These are phyloP conservation scores for Serendipita sp. DNA, from an alignment of 768 basidiomycete genomes.

Conservation along the genomic window DNA sequence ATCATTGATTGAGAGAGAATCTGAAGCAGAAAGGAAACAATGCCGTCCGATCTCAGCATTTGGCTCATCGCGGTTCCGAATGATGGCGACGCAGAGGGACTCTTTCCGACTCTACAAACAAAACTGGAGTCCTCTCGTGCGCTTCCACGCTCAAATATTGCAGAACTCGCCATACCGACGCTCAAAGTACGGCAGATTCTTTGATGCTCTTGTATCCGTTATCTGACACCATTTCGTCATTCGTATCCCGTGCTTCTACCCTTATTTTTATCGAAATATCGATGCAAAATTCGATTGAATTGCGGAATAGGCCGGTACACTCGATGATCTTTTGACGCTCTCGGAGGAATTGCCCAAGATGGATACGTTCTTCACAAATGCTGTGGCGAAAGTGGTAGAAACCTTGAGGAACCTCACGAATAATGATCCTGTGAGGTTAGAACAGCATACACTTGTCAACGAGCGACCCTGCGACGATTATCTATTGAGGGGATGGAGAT, in stretches of 20 bases:
- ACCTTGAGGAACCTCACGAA: conserved; percentile 80
- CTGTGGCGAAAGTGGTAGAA: conserved; percentile 86
- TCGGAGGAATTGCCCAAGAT: conserved; percentile 90
- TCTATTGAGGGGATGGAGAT: conserved; percentile 65
- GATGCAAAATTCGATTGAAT: background rate
- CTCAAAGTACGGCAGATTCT: conserved; percentile 61
- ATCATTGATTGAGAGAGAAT: no score
- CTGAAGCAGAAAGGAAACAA: conserved; percentile 17
- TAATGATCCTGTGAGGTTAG: conserved; percentile 63
- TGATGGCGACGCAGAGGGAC: conserved; percentile 68
- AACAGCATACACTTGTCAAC: conserved; percentile 64
- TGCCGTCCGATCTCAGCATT: conserved; percentile 93
- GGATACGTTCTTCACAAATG: conserved; percentile 70
- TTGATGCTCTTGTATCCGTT: background rate
- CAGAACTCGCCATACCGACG: conserved; percentile 58
- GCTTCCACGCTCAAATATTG: conserved; percentile 29
- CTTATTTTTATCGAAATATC: background rate
- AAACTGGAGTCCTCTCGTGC: conserved; percentile 29
- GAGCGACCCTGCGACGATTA: conserved; percentile 68
- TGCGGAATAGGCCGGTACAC: conserved; percentile 44
- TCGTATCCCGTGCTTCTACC: background rate
- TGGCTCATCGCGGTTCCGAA: conserved; percentile 83
- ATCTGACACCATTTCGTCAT: background rate
- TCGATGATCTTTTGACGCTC: conserved; percentile 72
- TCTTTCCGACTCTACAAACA: conserved; percentile 45